Base-by-base conservation (phyloP, 2,329 filamentous ascomycete genomes). In the Phialophora macrospora region DNA sequence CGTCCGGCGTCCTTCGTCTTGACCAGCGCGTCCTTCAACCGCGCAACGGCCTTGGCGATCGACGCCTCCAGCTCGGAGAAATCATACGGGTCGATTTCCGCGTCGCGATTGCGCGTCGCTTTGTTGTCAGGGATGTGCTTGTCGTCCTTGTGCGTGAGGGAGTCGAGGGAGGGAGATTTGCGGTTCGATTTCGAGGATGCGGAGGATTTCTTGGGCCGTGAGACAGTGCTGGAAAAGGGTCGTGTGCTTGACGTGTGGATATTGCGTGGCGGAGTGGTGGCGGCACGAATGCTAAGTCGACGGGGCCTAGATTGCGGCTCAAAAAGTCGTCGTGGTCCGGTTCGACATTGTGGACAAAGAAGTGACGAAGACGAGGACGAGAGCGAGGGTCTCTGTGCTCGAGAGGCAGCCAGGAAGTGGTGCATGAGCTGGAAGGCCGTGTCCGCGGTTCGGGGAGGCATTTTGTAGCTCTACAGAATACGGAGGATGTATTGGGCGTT, bases 1-100 rank as follows among this genome's bases (percentile, higher is more conserved):
- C 87, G 78, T 0, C 88, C 88, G 5, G 87, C 87, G 0, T 85
- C 82, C 4, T 87, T 80, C 12, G 90, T 78, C 73, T 88, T 88
- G 1, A 84, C 81, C 1, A 91, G 77, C 9, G 89, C 86, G 70
- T 84, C 83, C 68, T 85, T 86, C 26, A 91, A 78, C 58, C 81
- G 82, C 62, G 84, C 80, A 11, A 87, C 77, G 0, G 83, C 81
- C 62, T 81, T 80, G 12, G 81, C 77, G 61, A 90, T 87, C 9
- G 84, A 82, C 0, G 78, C 72, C 68, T 89, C 81, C 2, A 91
- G 78, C 9, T 78, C 76, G 4, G 84, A 81, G 71, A 90, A 84
- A 75, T 90, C 87, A 73, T 82, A 85, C 1, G 87, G 85, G 72
- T 90, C 85, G 63, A 72, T 32, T 24, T 82, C 74, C 9, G 72